Base-by-base conservation (phyloP, 2,329 filamentous ascomycete genomes). In the Graphilbum ipis-grandicollis region DNA sequence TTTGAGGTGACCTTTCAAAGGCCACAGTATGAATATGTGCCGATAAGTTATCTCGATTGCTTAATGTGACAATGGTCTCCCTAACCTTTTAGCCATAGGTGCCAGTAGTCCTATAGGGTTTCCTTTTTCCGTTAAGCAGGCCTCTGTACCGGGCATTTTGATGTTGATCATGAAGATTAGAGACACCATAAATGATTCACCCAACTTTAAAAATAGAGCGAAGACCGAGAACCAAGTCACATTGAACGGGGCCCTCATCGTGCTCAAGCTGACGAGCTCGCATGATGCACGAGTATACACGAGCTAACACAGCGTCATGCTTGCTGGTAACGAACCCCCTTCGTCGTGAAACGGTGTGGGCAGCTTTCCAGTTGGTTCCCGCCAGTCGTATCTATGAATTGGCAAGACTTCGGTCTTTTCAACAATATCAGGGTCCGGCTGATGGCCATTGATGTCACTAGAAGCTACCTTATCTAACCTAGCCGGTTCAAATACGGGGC, bases 11-110 rank as follows among this genome's bases (percentile, higher is more conserved):
- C 33, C 10, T 9, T 22, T 35, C 33, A 22, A 39, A 39, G 37
- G 37, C 33, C 33, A 39, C 28, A n/a, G 33, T 39, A 29, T 39
- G 37, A 18, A 39, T 33, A 31, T 35, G 33, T 22, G 37, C 37
- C 14, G 37, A 26, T 21, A 39, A 13, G 33, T 17, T 39, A 14
- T 31, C 33, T 10, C 28, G 33, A n/a, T 19, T 19, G 22, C 33
- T 33, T 14, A 17, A 17, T 17, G 33, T 32, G 29, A n/a, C 22
- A n/a, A 39, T 23, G 10, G 37, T 39, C 28, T 39, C 10, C 26
- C 37, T 19, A 5, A 39, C 15, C 21, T 31, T 31, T 18, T 25
- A 25, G 37, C 33, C 9, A 39, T 34, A 15, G 36, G 25, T 31
- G 35, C 35, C n/a, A 36, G 13, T 12, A 36, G 10, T 23, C 19